Percentiles rank a stretch among this genome's conserved stretches.
These are phyloP conservation scores for Lentithecium fluviatile DNA, from an alignment of 495 filamentous ascomycete genomes.

Conservation along the genomic window DNA sequence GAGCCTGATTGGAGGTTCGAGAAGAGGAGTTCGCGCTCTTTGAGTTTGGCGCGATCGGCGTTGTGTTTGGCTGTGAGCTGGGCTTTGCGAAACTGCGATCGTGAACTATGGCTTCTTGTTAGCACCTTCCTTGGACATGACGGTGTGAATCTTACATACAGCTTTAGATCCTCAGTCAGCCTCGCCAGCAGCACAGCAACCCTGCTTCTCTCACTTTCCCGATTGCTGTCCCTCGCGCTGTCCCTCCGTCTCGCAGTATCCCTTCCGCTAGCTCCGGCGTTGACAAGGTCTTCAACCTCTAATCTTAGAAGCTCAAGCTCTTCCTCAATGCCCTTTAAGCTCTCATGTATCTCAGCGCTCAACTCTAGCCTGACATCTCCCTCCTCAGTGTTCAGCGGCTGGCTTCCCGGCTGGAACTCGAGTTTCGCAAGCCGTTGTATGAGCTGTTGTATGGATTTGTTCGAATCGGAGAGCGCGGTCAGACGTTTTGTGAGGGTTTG, in stretches of 20 bases:
- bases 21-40: conserved; percentile 75
- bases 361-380: conserved; percentile 74
- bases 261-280: conserved; percentile 39
- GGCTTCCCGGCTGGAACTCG: conserved; percentile 60
- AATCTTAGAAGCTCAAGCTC: conserved; percentile 79
- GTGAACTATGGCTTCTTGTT: conserved; percentile 52
- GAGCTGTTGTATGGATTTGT: conserved; percentile 67
- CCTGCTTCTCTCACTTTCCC: conserved; percentile 57
- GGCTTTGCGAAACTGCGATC: conserved; percentile 76
- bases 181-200: conserved; percentile 63
- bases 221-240: conserved; percentile 54
- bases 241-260: conserved; percentile 42
- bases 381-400: conserved; percentile 53
- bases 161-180: conserved; percentile 66
- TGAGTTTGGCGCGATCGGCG: conserved; percentile 66
- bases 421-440: conserved; percentile 72
- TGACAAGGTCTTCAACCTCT: conserved; percentile 64
- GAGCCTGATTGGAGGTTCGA: conserved; percentile 52
- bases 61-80: conserved; percentile 78
- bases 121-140: conserved; percentile 16
- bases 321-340: conserved; percentile 79
- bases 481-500: conserved; percentile 65
- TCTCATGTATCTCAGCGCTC: conserved; percentile 74
- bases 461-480: conserved; percentile 63
- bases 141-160: conserved; percentile 47